A percentile compares a stretch with the other conserved stretches of the same genome.
Conservation (phyloP, 495 filamentous ascomycete genomes). For the Penicillium arizonense region DNA sequence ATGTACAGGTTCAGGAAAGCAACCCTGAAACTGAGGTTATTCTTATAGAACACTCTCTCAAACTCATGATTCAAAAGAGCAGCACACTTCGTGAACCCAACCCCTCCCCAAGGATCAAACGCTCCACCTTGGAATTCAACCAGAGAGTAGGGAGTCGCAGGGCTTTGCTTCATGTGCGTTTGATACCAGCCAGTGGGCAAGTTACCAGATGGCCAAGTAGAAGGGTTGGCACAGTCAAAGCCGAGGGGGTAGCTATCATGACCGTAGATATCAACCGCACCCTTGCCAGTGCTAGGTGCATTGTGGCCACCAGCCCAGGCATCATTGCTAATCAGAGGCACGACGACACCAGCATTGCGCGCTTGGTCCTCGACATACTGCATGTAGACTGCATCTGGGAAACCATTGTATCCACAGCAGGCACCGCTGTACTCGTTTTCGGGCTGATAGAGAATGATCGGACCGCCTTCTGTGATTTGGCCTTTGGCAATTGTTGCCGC, state of each 20-base stretch:
- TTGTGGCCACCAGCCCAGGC: conserved; percentile 57
- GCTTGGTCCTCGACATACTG: conserved; percentile 67
- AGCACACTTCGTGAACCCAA: conserved; percentile 63
- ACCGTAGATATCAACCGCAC: conserved; percentile 75
- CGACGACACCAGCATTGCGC: conserved; percentile 64
- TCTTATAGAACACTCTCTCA: conserved; percentile 79
- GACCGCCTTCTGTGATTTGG: conserved; percentile 78
- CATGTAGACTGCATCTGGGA: conserved; percentile 64
- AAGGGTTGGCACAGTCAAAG: conserved; percentile 56
- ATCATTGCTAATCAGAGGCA: conserved; percentile 79
- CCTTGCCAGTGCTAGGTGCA: conserved; percentile 61
- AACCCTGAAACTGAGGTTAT: conserved; percentile 63
- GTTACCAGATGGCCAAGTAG: conserved; percentile 44
- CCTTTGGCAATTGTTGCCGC: conserved; percentile 64
- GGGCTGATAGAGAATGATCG: conserved; percentile 73
- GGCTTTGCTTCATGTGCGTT: conserved; percentile 57
- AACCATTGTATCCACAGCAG: conserved; percentile 36
- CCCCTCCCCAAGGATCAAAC: conserved; percentile 74
- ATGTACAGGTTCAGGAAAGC: conserved; percentile 68
- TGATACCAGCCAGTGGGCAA: conserved; percentile 47
- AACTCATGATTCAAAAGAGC: conserved; percentile 66
- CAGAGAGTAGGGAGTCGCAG: conserved; percentile 65
- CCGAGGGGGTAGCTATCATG: conserved; percentile 73
- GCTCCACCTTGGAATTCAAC: conserved; percentile 76
- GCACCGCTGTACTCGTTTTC: conserved; percentile 71